Evolutionary conservation across 2,329 filamentous ascomycete genomes (phyloP).

Genomic region (Aspergillus oerlinghausenensis): DNA sequence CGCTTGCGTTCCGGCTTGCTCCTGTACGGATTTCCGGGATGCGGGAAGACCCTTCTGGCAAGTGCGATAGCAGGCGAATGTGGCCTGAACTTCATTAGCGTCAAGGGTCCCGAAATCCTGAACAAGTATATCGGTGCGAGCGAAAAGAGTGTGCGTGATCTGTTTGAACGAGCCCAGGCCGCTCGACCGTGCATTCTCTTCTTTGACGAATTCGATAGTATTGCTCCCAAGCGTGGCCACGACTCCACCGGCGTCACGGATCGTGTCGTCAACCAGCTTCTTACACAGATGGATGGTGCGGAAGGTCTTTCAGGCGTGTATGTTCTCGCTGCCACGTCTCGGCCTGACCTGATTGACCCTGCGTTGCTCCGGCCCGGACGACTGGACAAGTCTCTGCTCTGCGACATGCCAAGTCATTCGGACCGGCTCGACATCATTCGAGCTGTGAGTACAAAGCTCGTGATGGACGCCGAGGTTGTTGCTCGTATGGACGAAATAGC

Average conservation of each 20-base stretch:
- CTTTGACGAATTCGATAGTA: constrained; percentile 98
- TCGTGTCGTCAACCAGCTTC: constrained; percentile 92
- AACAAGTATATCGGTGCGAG: constrained; percentile 99
- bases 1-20: constrained; percentile 90
- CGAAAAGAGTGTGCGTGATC: constrained; percentile 90
- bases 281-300: constrained; percentile 98
- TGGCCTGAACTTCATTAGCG: constrained; percentile 95
- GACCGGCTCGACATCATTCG: constrained; percentile 85
- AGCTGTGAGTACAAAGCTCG: constrained; percentile 77
- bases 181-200: constrained; percentile 92
- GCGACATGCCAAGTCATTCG: constrained; percentile 74
- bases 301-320: constrained; percentile 94
- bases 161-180: constrained; percentile 86
- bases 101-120: constrained; percentile 95
- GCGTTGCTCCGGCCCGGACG: constrained; percentile 86
- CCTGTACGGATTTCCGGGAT: constrained; percentile 91
- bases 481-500: constrained; percentile 69
- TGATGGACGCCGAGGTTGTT: constrained; percentile 63
- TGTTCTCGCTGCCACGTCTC: constrained; percentile 86
- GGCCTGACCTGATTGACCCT: constrained; percentile 93
- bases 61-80: constrained; percentile 97
- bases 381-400: constrained; percentile 87
- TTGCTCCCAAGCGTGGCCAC: constrained; percentile 93
- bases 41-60: constrained; percentile 92
- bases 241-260: constrained; percentile 98